Percentiles rank a stretch among this genome's conserved stretches.
phyloP scores from a whole-genome alignment of 1,139 yeast genomes.

The Saccharomyces hybrid region DNA sequence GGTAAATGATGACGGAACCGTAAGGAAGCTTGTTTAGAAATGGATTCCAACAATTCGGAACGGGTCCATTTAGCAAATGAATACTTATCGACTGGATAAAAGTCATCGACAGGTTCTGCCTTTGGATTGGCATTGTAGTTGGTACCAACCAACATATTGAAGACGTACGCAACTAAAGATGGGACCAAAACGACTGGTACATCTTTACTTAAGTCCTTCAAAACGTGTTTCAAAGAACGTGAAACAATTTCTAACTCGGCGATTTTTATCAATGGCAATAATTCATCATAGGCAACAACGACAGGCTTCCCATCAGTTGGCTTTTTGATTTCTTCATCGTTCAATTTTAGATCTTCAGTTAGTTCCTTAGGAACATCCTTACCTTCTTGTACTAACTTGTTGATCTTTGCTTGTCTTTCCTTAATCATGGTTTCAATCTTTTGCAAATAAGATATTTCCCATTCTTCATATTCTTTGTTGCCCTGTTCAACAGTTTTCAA shows the following conservation, averaged over 20 bases:
- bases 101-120: conserved; percentile 36
- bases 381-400: conserved; percentile 31
- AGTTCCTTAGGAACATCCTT: conserved; percentile 33
- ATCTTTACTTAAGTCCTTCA: conserved; percentile 43
- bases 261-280: conserved; percentile 42
- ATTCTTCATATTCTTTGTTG: conserved; percentile 33
- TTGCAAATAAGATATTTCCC: conserved; percentile 28
- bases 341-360: conserved; percentile 30
- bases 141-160: conserved; percentile 61
- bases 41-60: conserved; percentile 37
- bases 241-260: conserved; percentile 66
- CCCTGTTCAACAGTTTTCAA: conserved; percentile 26
- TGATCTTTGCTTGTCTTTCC: conserved; percentile 35
- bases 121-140: conserved; percentile 40
- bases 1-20: conserved; percentile 60
- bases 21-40: conserved; percentile 44
- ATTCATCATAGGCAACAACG: conserved; percentile 29
- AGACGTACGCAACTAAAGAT: conserved; percentile 57
- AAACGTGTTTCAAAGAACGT: conserved; percentile 69
- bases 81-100: conserved; percentile 41
- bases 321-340: conserved; percentile 34
- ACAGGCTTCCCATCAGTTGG: conserved; percentile 30
- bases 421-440: conserved; percentile 36
- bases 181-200: conserved; percentile 54
- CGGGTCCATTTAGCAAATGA: conserved; percentile 37